These are phyloP conservation scores for Alternaria conjuncta DNA, from an alignment of 2,329 filamentous ascomycete genomes.

Conservation along the genomic window DNA sequence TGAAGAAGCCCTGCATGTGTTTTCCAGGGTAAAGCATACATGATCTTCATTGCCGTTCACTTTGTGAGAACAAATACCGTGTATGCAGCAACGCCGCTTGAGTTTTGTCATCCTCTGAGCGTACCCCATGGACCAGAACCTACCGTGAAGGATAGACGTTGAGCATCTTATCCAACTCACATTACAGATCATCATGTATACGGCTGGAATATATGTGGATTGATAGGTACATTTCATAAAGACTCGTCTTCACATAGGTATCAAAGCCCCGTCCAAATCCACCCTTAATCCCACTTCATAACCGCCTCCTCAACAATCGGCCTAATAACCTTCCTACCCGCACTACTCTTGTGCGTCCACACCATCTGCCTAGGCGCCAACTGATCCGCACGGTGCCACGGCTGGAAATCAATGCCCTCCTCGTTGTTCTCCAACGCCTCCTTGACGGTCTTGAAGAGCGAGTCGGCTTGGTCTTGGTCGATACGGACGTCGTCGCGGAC, in stretches of 20 bases:
- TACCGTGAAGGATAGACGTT: background rate
- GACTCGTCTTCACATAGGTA: background rate
- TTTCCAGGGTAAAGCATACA: background rate
- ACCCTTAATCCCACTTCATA: conserved; percentile 45
- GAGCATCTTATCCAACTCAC: background rate
- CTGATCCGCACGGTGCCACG: conserved; percentile 53
- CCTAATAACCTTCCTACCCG: conserved; percentile 54
- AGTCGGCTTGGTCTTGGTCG: conserved; percentile 52
- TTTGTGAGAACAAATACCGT: background rate
- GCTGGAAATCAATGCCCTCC: conserved; percentile 48
- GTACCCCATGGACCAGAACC: background rate
- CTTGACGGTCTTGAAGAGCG: conserved; percentile 50
- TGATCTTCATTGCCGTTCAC: background rate
- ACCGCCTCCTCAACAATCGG: conserved; percentile 57
- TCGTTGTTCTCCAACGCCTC: conserved; percentile 52
- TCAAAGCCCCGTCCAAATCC: background rate
- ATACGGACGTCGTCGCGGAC: conserved; percentile 56
- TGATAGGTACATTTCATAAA: background rate
- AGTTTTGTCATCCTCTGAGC: background rate
- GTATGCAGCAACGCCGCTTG: background rate
- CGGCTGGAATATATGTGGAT: background rate
- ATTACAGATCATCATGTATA: background rate
- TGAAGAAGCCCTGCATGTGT: background rate
- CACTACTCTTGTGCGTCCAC: conserved; percentile 51
- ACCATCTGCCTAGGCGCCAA: conserved; percentile 55